Conservation (phyloP, 208 protist species). For the Wallacemonas sp. region DNA sequence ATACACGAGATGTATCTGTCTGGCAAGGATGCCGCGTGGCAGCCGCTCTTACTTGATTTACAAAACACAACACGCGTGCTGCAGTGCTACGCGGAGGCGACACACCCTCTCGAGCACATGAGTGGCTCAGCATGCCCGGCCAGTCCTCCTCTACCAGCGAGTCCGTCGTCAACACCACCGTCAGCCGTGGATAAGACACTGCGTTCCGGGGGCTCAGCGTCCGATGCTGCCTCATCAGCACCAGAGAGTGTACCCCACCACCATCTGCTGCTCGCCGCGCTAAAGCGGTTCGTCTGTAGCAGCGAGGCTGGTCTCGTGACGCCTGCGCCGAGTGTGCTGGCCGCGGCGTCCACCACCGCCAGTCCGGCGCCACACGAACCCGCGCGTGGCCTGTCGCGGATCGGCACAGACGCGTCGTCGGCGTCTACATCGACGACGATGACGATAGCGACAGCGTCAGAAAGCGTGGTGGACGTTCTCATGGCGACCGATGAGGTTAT, state of each 20-base stretch:
- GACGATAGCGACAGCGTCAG: neutral
- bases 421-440: neutral
- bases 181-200: no score
- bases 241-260: slow-evolving; percentile 23
- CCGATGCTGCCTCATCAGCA: no score
- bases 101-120: neutral
- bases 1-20: slow-evolving; percentile 56
- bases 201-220: no score
- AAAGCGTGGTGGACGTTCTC: neutral
- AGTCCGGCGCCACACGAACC: no score
- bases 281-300: slow-evolving; percentile 28
- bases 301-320: neutral
- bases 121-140: neutral
- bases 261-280: slow-evolving; percentile 22
- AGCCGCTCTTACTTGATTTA: slow-evolving; percentile 67
- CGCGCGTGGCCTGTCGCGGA: no score
- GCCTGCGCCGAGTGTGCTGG: neutral
- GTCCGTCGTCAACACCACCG: no score
- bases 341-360: no score
- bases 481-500: neutral
- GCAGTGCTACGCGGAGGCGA: slow-evolving; percentile 69
- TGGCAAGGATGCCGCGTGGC: slow-evolving; percentile 71
- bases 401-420: neutral
- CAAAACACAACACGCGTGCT: slow-evolving; percentile 56
- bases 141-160: no score